Conservation (phyloP, 257 asterid species). For the Verbascum thapsus region DNA sequence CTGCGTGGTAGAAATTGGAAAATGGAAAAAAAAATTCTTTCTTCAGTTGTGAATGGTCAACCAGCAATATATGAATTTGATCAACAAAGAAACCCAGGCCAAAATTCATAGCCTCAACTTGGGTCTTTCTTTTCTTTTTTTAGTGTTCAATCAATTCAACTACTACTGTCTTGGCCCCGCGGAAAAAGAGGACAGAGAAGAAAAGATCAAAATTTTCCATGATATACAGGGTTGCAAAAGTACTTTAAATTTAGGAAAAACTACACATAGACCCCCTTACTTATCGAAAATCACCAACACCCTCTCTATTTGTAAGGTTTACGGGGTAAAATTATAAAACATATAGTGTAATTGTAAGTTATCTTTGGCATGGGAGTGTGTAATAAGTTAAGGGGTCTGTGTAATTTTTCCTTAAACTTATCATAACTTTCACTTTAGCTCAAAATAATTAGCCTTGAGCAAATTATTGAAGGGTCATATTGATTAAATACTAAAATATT, state of each 20-base stretch:
- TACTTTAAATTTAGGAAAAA: too few relatives aligned
- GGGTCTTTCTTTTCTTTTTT: constrained; percentile 8
- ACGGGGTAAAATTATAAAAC: too few relatives aligned
- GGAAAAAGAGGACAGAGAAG: not conserved
- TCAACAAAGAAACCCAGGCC: not conserved
- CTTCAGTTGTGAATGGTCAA: not conserved
- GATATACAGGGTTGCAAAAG: not conserved
- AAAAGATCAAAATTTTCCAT: not conserved
- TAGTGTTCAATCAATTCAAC: too few relatives aligned
- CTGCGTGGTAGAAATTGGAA: not conserved
- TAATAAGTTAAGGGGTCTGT: too few relatives aligned
- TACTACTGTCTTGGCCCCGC: not conserved
- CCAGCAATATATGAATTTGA: not conserved
- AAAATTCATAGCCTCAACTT: not conserved
- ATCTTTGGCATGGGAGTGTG: too few relatives aligned
- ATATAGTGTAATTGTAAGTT: too few relatives aligned
- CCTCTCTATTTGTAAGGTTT: too few relatives aligned
- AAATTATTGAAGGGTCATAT: not conserved
- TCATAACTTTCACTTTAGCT: not conserved
- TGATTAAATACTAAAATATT: too few relatives aligned
- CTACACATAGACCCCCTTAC: too few relatives aligned
- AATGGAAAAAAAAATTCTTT: not conserved
- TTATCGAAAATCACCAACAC: too few relatives aligned
- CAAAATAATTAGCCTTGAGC: constrained; percentile 1
- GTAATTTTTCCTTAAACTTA: too few relatives aligned